Evolutionary conservation across 2,329 filamentous ascomycete species (phyloP), one percentile per base, ranked within the genome.

Genomic region (Plenodomus lindquistii): DNA sequence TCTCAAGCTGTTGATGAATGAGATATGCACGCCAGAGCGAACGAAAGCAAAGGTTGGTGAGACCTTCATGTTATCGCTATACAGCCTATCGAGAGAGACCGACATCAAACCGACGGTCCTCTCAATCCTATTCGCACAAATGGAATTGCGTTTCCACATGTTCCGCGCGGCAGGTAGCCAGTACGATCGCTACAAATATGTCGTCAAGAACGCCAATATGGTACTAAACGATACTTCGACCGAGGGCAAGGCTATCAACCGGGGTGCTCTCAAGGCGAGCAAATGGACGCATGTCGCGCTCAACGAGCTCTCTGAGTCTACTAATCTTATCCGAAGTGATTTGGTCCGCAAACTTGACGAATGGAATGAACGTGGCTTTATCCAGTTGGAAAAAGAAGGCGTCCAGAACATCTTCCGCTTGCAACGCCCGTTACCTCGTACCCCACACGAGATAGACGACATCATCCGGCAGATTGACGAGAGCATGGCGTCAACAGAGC

Each of bases 141-240:
- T 87, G 1, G 84, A 87, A 59, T 72, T 86, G 4, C 79, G 77
- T 2, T 85, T 83, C 50, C 73, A 73, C 0, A 71, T 85, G 0
- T 73, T 86, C 22, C 76, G 84, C 18, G 54, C 82, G 79, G 15
- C 79, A 77, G 16, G 85, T 78, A 0, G 81, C 78, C 0, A 79
- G 35, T 86, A 85, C 50, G 79, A 75, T 7, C 71, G 75, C 1
- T 86, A 85, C 63, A 75, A 74, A 24, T 86, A 79, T 55, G 70
- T 54, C 2, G 37, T 54, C 0, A 58, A 42, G 1, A 77, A 79
- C 44, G 52, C 62, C 9, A 49, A 54, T 2, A 48, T 59, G 0
- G 48, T 76, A 0, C 52, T 66, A 1, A 52, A 55, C 2, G 78
- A 82, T 40, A 61, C 61, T 0, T 77, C 76, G 0, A 57, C 62